Evolutionary conservation across 495 filamentous ascomycete genomes (phyloP).

Genomic region (Neurospora africana): DNA sequence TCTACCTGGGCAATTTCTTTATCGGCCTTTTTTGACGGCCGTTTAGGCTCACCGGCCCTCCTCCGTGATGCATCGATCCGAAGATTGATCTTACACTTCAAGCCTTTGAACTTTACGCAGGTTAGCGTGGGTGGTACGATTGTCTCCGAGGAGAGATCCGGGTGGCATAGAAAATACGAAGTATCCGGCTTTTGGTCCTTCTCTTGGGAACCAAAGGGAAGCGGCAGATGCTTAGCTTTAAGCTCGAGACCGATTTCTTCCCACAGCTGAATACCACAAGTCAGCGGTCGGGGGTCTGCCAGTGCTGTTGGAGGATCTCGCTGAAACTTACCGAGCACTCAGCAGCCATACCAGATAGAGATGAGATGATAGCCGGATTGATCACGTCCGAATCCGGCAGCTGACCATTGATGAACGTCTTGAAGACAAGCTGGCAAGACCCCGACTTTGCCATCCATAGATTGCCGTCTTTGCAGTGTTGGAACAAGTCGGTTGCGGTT

Average conservation of each 20-base stretch:
- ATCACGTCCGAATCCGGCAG: background rate
- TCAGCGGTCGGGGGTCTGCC: background rate
- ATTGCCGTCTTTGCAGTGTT: constrained; percentile 5
- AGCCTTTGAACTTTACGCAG: constrained; percentile 21
- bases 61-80: background rate
- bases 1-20: background rate
- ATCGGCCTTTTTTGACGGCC: background rate
- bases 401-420: constrained; percentile 9
- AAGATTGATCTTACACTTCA: constrained; percentile 17
- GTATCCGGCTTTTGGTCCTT: background rate
- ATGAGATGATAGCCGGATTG: background rate
- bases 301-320: background rate
- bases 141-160: constrained; percentile 17
- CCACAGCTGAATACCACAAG: constrained; percentile 12
- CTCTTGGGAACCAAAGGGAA: background rate
- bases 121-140: constrained; percentile 13
- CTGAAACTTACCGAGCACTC: constrained; percentile 11
- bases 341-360: background rate
- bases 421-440: constrained; percentile 15
- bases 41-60: background rate
- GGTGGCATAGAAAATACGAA: constrained; percentile 20
- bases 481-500: constrained; percentile 8
- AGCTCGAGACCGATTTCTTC: constrained; percentile 17
- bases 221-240: constrained; percentile 6
- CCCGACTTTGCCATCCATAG: constrained; percentile 23